Conservation (phyloP, 2,329 filamentous ascomycete species). For the Clarireedia monteithiana region DNA sequence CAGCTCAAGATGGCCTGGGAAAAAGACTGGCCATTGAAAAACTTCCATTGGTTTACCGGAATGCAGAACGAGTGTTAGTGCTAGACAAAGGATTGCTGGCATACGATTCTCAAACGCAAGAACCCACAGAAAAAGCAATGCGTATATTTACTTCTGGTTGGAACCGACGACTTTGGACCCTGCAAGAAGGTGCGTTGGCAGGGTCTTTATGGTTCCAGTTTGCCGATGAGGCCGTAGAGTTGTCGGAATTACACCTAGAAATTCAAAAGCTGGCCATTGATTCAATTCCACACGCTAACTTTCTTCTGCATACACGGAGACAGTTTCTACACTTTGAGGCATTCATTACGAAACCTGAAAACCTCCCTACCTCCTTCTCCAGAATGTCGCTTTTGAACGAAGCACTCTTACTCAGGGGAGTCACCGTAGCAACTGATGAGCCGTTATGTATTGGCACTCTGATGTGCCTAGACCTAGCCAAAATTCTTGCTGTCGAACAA, state of each 20-base stretch:
- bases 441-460: conserved; percentile 24
- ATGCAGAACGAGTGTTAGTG: conserved; percentile 25
- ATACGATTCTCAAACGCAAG: conserved; percentile 3
- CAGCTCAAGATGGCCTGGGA: conserved; percentile 16
- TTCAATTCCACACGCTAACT: neutral
- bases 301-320: neutral
- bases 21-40: conserved; percentile 23
- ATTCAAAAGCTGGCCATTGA: neutral
- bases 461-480: neutral
- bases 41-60: conserved; percentile 30
- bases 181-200: conserved; percentile 33
- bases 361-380: neutral
- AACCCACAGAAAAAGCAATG: conserved; percentile 21
- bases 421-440: conserved; percentile 28
- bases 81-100: conserved; percentile 29
- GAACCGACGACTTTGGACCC: conserved; percentile 35
- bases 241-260: neutral
- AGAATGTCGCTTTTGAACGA: conserved; percentile 16
- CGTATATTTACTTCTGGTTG: conserved; percentile 30
- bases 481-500: neutral
- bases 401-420: conserved; percentile 24
- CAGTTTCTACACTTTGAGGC: neutral
- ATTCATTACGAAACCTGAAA: neutral
- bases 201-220: conserved; percentile 30
- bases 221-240: conserved; percentile 16